A percentile compares a stretch with the other conserved stretches of the same genome.
phyloP scores from a whole-genome alignment of 306 rosid species.

The Corylus avellana region DNA sequence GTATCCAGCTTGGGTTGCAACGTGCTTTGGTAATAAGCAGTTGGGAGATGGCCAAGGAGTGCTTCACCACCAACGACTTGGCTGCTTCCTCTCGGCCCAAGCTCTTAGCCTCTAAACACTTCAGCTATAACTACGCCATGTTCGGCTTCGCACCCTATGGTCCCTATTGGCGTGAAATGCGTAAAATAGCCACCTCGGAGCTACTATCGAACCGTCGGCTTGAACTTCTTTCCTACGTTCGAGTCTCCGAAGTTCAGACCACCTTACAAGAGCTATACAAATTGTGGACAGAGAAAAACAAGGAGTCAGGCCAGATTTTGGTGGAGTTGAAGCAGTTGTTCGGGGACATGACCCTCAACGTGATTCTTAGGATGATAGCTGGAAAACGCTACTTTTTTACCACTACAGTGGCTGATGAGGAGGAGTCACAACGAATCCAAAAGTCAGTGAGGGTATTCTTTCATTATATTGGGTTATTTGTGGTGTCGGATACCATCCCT shows the following conservation, averaged over 20 bases:
- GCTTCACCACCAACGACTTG: constrained; percentile 45
- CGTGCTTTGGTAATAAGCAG: constrained; percentile 42
- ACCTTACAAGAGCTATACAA: constrained; percentile 19
- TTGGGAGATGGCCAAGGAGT: constrained; percentile 55
- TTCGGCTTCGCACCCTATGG: constrained; percentile 48
- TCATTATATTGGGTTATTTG: constrained; percentile 21
- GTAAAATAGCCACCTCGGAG: constrained; percentile 39
- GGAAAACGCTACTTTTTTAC: constrained; percentile 31
- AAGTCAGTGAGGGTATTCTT: constrained; percentile 32
- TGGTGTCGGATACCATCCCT: constrained; percentile 47
- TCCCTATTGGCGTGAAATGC: constrained; percentile 45
- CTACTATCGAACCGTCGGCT: constrained; percentile 42
- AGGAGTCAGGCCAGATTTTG: neutral
- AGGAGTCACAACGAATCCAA: neutral
- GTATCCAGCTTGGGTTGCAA: constrained; percentile 37
- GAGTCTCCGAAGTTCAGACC: constrained; percentile 35
- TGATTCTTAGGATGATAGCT: constrained; percentile 40
- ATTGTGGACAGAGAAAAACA: neutral
- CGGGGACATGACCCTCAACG: constrained; percentile 43
- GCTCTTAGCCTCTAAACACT: constrained; percentile 17
- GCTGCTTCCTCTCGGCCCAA: constrained; percentile 47
- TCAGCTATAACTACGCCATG: constrained; percentile 45
- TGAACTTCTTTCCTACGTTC: constrained; percentile 21
- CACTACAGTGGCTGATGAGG: neutral
- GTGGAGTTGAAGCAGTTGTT: constrained; percentile 48